Percentiles rank a stretch among this genome's conserved stretches.
Conservation (phyloP, 2,329 filamentous ascomycete genomes). For the Aspergillus felis region DNA sequence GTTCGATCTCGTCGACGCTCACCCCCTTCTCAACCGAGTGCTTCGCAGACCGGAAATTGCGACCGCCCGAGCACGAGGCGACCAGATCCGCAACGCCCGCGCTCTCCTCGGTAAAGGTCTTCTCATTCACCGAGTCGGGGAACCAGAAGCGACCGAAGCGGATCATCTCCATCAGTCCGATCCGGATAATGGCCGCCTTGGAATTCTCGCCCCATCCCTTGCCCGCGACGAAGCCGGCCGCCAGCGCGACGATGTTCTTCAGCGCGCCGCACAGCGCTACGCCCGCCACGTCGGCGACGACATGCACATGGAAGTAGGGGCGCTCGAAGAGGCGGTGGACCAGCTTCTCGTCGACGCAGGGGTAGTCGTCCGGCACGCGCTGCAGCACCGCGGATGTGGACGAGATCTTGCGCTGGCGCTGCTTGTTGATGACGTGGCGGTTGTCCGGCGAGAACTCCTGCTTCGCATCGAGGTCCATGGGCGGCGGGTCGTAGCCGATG, state of each 20-base stretch:
- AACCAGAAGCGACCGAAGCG: constrained; percentile 62
- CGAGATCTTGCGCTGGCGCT: constrained; percentile 61
- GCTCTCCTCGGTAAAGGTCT: constrained; percentile 18
- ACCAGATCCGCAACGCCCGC: constrained; percentile 21
- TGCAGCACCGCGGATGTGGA: constrained; percentile 63
- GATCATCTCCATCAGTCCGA: constrained; percentile 88
- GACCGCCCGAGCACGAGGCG: constrained; percentile 10
- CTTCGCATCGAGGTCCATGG: constrained; percentile 67
- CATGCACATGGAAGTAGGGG: constrained; percentile 88
- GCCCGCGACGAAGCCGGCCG: constrained; percentile 86
- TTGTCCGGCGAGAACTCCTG: constrained; percentile 43
- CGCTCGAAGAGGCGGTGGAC: constrained; percentile 82
- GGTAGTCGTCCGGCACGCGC: constrained; percentile 71
- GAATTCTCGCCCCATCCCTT: constrained; percentile 93
- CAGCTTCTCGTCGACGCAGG: constrained; percentile 73
- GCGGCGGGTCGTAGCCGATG: constrained; percentile 84
- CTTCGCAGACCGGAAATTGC: constrained; percentile 15
- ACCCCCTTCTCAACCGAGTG: constrained; percentile 15
- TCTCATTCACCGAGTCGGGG: constrained; percentile 13
- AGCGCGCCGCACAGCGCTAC: constrained; percentile 69
- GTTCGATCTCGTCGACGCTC: constrained; percentile 13
- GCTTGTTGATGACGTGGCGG: constrained; percentile 34
- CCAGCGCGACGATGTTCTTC: constrained; percentile 90
- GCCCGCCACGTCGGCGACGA: constrained; percentile 62
- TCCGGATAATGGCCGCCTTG: constrained; percentile 89